Evolutionary conservation across 1,284 basidiomycete species (phyloP), one percentile per base, ranked within the genome.

Genomic region (Ceratobasidium sp.): DNA sequence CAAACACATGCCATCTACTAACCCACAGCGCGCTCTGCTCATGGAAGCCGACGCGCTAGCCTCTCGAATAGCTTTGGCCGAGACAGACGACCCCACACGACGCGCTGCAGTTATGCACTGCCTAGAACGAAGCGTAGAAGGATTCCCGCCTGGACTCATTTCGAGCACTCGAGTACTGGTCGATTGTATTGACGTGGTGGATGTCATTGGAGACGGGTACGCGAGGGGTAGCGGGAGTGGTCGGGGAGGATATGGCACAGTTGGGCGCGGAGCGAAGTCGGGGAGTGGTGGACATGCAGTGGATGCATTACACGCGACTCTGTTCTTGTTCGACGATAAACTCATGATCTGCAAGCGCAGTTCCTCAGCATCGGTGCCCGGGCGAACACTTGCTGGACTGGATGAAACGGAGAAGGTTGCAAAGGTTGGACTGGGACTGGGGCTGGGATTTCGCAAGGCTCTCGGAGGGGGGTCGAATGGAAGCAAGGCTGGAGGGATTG

Each of bases 311-410:
- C 93, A 95, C 79, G 97, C 94, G 82, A 95, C 93, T 0, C 85
- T 99, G 45, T 94, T 99, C 82, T 86, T 99, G 51, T 99, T 99
- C 80, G 94, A 97, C 79, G 98, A 99, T 84, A 95, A 95, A 80
- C 85, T 99, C 36, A 88, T 98, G 80, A 90, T 99, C 76, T 92
- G 92, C 67, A 99, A 99, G 84, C 89, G 98, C 36, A 92, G 93
- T 1, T 87, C 88, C 8, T 89, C 89, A 54, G 87, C 89, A 2
- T 89, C 94, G 75, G 91, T 92, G 79, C 88, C 90, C 53, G 96
- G 93, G 0, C 87, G 90, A 59, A 84, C 86, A 27, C 83, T 96
- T 29, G 90, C 95, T 1, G 97, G 98, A 0, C 84, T 99, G 57
- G 95, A 98, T 79, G 93, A 96, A 65, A 85, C 95, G 22, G 90